These are phyloP conservation scores for Trichoderma sp. DNA, from an alignment of 2,329 filamentous ascomycete genomes.

Conservation along the genomic window DNA sequence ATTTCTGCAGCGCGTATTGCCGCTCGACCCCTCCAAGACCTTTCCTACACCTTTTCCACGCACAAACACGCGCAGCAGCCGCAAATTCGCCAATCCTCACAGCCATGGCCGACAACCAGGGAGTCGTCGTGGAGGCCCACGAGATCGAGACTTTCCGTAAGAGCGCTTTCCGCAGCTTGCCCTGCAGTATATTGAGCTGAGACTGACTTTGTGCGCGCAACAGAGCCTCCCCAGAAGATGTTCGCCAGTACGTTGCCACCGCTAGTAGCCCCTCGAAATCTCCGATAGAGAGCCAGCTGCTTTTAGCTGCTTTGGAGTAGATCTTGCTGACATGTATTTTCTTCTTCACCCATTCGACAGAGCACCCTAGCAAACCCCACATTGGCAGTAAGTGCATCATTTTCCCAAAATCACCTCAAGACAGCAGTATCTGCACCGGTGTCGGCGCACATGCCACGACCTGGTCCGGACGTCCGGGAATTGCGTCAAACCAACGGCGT, in stretches of 20 bases:
- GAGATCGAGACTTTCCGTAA: slow-evolving; percentile 74
- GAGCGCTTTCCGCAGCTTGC: slow-evolving; percentile 34
- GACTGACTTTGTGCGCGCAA: slow-evolving; percentile 10
- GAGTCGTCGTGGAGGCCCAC: slow-evolving; percentile 74
- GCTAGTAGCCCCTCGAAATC: slow-evolving; percentile 16
- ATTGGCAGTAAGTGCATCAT: slow-evolving; percentile 57
- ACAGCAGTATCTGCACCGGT: slow-evolving; percentile 21
- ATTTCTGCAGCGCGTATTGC: slow-evolving; percentile 16
- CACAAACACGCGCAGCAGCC: not conserved
- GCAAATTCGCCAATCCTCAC: not conserved
- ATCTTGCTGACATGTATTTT: slow-evolving; percentile 28
- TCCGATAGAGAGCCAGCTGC: slow-evolving; percentile 8
- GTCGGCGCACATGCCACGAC: slow-evolving; percentile 19
- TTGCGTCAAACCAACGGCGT: slow-evolving; percentile 20
- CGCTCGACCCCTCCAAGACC: slow-evolving; percentile 21
- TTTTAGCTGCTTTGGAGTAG: slow-evolving; percentile 8
- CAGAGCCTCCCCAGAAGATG: slow-evolving; percentile 69
- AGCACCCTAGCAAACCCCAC: slow-evolving; percentile 72
- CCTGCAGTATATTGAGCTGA: not conserved
- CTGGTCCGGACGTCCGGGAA: slow-evolving; percentile 25
- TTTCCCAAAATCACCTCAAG: slow-evolving; percentile 25
- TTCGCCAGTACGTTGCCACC: slow-evolving; percentile 61
- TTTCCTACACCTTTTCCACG: not conserved
- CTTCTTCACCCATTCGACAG: slow-evolving; percentile 44
- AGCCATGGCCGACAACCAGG: slow-evolving; percentile 52